Base-by-base conservation (phyloP, 352 stramenopile species). In the Phytophthora citrophthora region DNA sequence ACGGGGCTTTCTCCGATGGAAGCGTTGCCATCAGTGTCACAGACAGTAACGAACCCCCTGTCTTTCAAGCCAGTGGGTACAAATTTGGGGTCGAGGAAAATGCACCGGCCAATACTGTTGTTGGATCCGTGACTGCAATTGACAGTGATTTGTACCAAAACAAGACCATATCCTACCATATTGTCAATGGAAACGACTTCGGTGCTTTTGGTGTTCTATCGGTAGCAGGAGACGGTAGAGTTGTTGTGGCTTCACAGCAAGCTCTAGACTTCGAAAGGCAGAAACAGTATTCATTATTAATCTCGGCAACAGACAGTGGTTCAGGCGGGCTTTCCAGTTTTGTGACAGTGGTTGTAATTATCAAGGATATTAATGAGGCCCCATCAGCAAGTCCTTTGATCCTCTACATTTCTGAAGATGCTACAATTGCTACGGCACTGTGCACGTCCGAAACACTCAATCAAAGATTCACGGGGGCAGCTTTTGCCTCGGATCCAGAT, bases 61-160 rank as follows among this genome's bases (percentile, higher is more conserved):
- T 74, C 1, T 89, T 88, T 57, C 45, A 66, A 47, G 7, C 40
- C 0, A 43, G 20, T 18, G 43, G 43, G 7, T 89, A 86, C 45
- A 60, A 11, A 0, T 83, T 86, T 52, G 27, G 7, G 0, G 45
- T 84, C 12, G 15, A 29, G 9, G 80, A 89, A 61, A 86, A 86
- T 59, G n/a, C 47, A 15, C 34, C 64, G n/a, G 62, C 44, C 3
- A 68, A 76, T 34, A 66, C 76, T 0, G 26, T 64, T 16, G 52
- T 85, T 4, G 77, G 77, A 9, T 53, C 61, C 4, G 40, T 86
- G 11, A 39, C 43, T 1, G 80, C 80, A 0, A 59, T 80, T 13
- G 74, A 86, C 36, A 60, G 41, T 1, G 80, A 89, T 50, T 67
- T 50, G 7, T 80, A 72, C 34, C 75, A 86, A 59, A 86, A 88